These are phyloP conservation scores for Tuber umbilicatum DNA, from an alignment of 495 filamentous ascomycete species.

Conservation along the genomic window DNA sequence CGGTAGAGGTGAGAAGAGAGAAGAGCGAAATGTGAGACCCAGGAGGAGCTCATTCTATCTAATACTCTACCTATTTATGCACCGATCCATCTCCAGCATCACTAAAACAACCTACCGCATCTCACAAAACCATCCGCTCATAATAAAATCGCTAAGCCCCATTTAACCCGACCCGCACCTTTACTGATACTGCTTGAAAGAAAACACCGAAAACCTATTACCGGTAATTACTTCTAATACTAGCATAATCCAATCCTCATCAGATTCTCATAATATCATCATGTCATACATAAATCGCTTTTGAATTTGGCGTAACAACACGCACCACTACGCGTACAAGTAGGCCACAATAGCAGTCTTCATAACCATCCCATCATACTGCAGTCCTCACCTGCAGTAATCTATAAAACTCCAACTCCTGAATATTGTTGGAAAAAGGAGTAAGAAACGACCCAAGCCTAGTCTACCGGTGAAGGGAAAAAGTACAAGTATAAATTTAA, in stretches of 20 bases:
- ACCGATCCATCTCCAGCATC: neutral
- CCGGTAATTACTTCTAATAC: neutral
- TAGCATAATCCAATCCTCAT: neutral
- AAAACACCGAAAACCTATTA: constrained; percentile 6
- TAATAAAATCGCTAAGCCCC: neutral
- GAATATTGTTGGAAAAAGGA: neutral
- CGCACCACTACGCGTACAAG: neutral
- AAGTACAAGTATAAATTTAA: neutral
- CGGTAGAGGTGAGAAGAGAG: neutral
- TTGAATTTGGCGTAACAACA: neutral
- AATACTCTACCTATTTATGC: no score
- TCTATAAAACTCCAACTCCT: neutral
- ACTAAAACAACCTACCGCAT: neutral
- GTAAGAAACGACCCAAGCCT: constrained; percentile 22
- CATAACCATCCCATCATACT: neutral
- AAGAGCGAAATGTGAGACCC: neutral
- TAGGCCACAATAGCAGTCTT: neutral
- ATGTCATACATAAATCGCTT: constrained; percentile 1
- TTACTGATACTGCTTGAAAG: neutral
- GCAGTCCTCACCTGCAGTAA: neutral
- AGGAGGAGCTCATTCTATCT: neutral
- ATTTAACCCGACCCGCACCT: neutral
- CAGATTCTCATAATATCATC: constrained; percentile 8
- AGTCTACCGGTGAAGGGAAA: constrained; percentile 11
- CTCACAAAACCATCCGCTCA: neutral